Percentiles rank a stretch among this genome's conserved stretches.
phyloP scores from a whole-genome alignment of 2,329 filamentous ascomycete species.

The Beauveria rudraprayagi region DNA sequence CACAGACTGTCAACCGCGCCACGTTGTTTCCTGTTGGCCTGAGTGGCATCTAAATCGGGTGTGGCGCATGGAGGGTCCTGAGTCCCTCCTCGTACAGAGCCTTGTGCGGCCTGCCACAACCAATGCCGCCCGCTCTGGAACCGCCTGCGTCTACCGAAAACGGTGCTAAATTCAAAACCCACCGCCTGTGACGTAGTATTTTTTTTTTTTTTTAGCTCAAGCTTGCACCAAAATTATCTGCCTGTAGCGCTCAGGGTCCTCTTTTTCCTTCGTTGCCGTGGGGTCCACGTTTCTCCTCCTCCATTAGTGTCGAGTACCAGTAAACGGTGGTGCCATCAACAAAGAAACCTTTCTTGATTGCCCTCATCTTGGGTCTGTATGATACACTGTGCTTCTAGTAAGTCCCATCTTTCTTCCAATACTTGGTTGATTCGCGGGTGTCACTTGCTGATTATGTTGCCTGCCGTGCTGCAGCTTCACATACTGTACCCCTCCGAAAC shows the following conservation, averaged over 20 bases:
- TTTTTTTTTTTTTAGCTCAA: neutral
- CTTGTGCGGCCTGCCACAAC: neutral
- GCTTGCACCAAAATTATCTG: neutral
- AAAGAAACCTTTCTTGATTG: neutral
- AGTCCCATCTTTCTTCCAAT: neutral
- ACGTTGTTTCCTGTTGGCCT: too few relatives aligned
- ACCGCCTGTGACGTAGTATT: neutral
- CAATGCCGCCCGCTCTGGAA: neutral
- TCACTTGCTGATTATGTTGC: neutral
- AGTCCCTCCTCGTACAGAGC: neutral
- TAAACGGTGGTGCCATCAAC: neutral
- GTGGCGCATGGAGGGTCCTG: neutral
- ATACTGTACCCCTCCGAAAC: constrained; percentile 2
- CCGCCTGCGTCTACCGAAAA: neutral
- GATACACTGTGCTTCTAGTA: neutral
- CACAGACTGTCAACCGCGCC: too few relatives aligned
- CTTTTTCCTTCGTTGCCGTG: neutral
- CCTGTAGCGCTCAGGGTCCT: neutral
- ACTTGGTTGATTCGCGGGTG: neutral
- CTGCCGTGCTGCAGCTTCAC: neutral
- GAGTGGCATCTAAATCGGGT: neutral
- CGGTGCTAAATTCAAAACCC: neutral
- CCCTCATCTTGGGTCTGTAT: neutral
- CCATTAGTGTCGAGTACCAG: neutral
- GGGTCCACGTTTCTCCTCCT: constrained; percentile 4